These are phyloP conservation scores for Penicillium cinerascens DNA, from an alignment of 495 filamentous ascomycete genomes.

Conservation along the genomic window DNA sequence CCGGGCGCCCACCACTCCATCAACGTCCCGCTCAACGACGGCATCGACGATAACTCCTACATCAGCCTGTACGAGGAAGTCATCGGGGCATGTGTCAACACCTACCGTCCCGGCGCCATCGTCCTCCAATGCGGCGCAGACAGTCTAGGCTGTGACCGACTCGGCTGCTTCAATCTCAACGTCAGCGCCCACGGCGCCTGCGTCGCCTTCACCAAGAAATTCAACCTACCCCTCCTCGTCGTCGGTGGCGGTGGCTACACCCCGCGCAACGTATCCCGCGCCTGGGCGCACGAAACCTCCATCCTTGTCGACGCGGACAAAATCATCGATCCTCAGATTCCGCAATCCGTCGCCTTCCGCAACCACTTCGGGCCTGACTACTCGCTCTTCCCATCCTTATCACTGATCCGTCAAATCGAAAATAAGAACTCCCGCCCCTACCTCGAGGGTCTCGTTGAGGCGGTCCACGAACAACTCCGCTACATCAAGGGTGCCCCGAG, in stretches of 20 bases:
- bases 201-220: slow-evolving; percentile 78
- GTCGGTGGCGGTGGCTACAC: slow-evolving; percentile 97
- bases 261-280: slow-evolving; percentile 91
- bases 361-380: slow-evolving; percentile 77
- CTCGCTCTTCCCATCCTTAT: slow-evolving; percentile 72
- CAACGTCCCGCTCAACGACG: slow-evolving; percentile 67
- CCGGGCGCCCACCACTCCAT: slow-evolving; percentile 61
- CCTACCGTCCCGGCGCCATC: slow-evolving; percentile 80
- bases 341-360: slow-evolving; percentile 68
- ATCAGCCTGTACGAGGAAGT: slow-evolving; percentile 77
- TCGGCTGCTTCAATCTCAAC: slow-evolving; percentile 95
- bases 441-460: slow-evolving; percentile 66
- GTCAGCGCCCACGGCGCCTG: slow-evolving; percentile 90
- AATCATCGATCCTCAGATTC: slow-evolving; percentile 68
- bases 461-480: slow-evolving; percentile 78
- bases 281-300: slow-evolving; percentile 94
- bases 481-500: slow-evolving; percentile 84
- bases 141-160: slow-evolving; percentile 85
- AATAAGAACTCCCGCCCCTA: slow-evolving; percentile 79
- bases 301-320: slow-evolving; percentile 76
- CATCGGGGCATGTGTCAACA: slow-evolving; percentile 68
- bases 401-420: slow-evolving; percentile 62
- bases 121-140: slow-evolving; percentile 97
- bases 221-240: slow-evolving; percentile 75
- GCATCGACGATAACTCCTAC: slow-evolving; percentile 93